Percentiles rank a stretch among this genome's conserved stretches.
Conservation (phyloP, 1,284 basidiomycete species). For the Microbotryum scabiosae region DNA sequence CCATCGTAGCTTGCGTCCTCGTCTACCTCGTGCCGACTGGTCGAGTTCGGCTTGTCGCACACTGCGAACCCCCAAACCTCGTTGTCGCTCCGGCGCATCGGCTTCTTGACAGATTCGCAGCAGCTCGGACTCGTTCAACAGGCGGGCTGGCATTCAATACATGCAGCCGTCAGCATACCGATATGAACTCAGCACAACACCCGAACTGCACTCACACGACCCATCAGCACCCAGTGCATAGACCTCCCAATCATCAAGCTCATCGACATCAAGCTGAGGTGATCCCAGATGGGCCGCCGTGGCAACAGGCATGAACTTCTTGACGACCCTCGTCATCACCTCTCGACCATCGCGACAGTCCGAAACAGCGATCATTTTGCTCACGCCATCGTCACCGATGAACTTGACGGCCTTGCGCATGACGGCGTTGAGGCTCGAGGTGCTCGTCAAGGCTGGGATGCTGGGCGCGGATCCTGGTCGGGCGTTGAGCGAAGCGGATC, state of each 20-base stretch:
- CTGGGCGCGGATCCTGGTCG: background rate
- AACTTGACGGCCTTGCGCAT: slow-evolving; percentile 77
- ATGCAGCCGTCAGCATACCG: no score
- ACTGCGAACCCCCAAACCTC: slow-evolving; percentile 66
- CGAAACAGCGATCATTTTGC: slow-evolving; percentile 68
- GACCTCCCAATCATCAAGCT: slow-evolving; percentile 71
- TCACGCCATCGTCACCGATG: slow-evolving; percentile 58
- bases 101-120: slow-evolving; percentile 77
- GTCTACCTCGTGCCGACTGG: slow-evolving; percentile 30
- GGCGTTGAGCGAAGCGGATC: slow-evolving; percentile 5
- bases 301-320: slow-evolving; percentile 53
- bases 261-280: slow-evolving; percentile 41
- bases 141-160: slow-evolving; percentile 39
- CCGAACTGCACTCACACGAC: slow-evolving; percentile 45
- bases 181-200: no score
- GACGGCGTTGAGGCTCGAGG: slow-evolving; percentile 55
- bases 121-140: slow-evolving; percentile 74
- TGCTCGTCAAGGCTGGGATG: background rate
- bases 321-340: slow-evolving; percentile 73
- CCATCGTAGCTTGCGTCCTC: slow-evolving; percentile 43
- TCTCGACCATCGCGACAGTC: slow-evolving; percentile 71
- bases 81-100: slow-evolving; percentile 65
- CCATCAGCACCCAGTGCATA: slow-evolving; percentile 55
- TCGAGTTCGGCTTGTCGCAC: slow-evolving; percentile 30
- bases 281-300: slow-evolving; percentile 12